phyloP scores from a whole-genome alignment of 108 stramenopile species.

The Discostella stelligeroides region DNA sequence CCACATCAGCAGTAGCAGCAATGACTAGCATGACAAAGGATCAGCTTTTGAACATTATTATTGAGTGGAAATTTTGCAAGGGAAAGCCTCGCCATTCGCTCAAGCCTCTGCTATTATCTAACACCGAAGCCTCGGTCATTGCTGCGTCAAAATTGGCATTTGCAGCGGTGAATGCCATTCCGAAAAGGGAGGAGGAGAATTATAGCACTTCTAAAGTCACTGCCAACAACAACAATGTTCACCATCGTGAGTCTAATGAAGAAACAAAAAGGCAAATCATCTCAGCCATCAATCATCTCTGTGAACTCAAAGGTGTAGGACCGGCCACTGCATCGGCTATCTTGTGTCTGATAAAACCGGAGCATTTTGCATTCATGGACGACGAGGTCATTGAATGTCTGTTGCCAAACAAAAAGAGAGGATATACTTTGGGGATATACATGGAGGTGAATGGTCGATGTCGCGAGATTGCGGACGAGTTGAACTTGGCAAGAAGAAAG shows the following conservation, averaged over 20 bases:
- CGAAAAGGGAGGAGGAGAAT: background rate
- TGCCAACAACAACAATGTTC: background rate
- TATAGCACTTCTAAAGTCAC: too few species aligned
- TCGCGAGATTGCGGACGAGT: slow-evolving; percentile 37
- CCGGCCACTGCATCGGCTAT: slow-evolving; percentile 77
- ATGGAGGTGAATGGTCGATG: slow-evolving; percentile 54
- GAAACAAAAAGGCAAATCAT: slow-evolving; percentile 9
- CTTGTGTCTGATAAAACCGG: slow-evolving; percentile 54
- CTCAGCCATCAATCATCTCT: slow-evolving; percentile 39
- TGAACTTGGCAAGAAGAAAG: slow-evolving; percentile 21
- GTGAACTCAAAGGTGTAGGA: slow-evolving; percentile 66
- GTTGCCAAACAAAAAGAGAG: slow-evolving; percentile 62
- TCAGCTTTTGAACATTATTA: slow-evolving; percentile 56
- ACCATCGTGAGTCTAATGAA: background rate
- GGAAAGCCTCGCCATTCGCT: slow-evolving; percentile 72
- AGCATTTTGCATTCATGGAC: slow-evolving; percentile 81
- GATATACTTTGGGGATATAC: slow-evolving; percentile 67
- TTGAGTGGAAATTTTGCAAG: slow-evolving; percentile 81
- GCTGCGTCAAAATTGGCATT: slow-evolving; percentile 43
- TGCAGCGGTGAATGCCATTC: slow-evolving; percentile 21
- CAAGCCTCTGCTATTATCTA: slow-evolving; percentile 50
- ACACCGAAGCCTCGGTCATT: slow-evolving; percentile 45
- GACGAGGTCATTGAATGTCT: slow-evolving; percentile 84
- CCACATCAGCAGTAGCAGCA: background rate
- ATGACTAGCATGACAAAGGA: slow-evolving; percentile 50